Conservation (phyloP, 179 eudicot genomes). For the Pouteria campechiana region DNA sequence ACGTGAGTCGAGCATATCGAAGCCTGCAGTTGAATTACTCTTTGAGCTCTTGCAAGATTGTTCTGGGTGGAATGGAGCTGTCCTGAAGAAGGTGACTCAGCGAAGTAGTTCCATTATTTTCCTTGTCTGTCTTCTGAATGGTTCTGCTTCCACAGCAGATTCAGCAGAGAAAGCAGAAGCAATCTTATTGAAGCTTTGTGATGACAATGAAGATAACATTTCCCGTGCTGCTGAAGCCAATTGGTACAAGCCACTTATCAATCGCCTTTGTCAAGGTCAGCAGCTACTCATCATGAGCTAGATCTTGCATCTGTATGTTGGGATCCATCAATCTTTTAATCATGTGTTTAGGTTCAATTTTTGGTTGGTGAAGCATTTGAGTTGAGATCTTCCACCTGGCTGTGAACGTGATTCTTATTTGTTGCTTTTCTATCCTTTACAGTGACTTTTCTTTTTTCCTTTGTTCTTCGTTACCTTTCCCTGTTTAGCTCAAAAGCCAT, state of each 20-base stretch:
- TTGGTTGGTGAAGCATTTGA: too few species aligned
- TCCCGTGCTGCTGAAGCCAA: conserved; percentile 21
- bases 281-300: too few species aligned
- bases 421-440: too few species aligned
- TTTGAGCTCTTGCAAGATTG: conserved; percentile 16
- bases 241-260: conserved; percentile 28
- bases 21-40: conserved; percentile 26
- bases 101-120: conserved; percentile 10
- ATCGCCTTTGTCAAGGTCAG: conserved; percentile 20
- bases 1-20: conserved; percentile 11
- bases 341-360: too few species aligned
- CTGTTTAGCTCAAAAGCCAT: too few species aligned
- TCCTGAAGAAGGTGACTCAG: conserved; percentile 16
- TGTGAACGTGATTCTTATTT: too few species aligned
- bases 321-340: too few species aligned
- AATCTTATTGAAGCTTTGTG: conserved; percentile 26
- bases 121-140: conserved; percentile 13
- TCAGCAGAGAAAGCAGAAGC: conserved; percentile 18
- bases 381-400: too few species aligned
- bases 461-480: too few species aligned
- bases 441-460: too few species aligned
- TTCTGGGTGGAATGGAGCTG: conserved; percentile 16
- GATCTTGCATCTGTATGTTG: too few species aligned
- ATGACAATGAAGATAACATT: conserved; percentile 22
- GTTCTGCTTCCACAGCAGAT: conserved; percentile 2